Conservation (phyloP, 495 filamentous ascomycete species). For the Lasiosphaeris hirsuta region DNA sequence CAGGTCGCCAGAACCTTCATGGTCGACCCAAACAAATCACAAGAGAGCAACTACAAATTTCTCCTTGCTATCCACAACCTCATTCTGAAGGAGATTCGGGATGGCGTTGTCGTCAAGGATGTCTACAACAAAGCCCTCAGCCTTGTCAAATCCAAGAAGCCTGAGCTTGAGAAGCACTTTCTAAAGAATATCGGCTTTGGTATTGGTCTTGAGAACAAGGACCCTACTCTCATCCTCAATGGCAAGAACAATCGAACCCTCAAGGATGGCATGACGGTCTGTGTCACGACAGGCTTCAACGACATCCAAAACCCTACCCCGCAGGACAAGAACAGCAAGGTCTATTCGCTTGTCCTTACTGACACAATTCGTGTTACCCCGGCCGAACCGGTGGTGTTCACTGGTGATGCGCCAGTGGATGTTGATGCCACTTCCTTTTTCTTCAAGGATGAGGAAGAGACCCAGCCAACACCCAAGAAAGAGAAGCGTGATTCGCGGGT, state of each 20-base stretch:
- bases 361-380: slow-evolving; percentile 87
- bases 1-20: slow-evolving; percentile 89
- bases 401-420: slow-evolving; percentile 84
- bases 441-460: slow-evolving; percentile 88
- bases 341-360: slow-evolving; percentile 83
- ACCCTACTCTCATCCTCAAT: slow-evolving; percentile 76
- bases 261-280: slow-evolving; percentile 95
- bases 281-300: slow-evolving; percentile 79
- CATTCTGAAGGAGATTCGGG: slow-evolving; percentile 83
- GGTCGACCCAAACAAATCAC: slow-evolving; percentile 91
- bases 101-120: slow-evolving; percentile 83
- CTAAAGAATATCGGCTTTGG: slow-evolving; percentile 83
- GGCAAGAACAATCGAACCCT: slow-evolving; percentile 76
- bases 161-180: slow-evolving; percentile 91
- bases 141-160: slow-evolving; percentile 79
- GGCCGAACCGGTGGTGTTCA: slow-evolving; percentile 81
- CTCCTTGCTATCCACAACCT: slow-evolving; percentile 79
- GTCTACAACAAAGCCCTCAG: slow-evolving; percentile 83
- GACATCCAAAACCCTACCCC: slow-evolving; percentile 80
- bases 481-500: slow-evolving; percentile 77
- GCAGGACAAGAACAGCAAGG: slow-evolving; percentile 80
- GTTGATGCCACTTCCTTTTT: slow-evolving; percentile 93
- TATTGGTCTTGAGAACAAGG: slow-evolving; percentile 87
- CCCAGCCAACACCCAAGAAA: slow-evolving; percentile 64
- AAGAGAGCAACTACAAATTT: slow-evolving; percentile 93